Conservation (phyloP, 495 filamentous ascomycete species). For the Xanthoparmelia taractica region DNA sequence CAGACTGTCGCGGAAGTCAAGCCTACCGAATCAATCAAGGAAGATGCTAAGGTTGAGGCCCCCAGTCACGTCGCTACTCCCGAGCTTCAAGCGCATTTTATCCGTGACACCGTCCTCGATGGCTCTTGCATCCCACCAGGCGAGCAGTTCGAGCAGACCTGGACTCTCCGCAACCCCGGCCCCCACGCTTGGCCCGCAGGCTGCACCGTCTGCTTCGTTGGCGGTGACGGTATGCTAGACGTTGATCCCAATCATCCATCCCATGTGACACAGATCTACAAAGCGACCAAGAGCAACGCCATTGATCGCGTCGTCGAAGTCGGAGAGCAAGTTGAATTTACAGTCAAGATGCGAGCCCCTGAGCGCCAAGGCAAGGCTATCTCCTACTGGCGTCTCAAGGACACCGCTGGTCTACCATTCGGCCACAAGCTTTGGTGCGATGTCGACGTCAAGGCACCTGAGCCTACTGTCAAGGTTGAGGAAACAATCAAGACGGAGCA, state of each 20-base stretch:
- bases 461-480: constrained; percentile 27
- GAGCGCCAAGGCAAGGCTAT: constrained; percentile 64
- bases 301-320: constrained; percentile 58
- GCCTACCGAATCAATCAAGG: constrained; percentile 43
- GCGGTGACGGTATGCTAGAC: constrained; percentile 92
- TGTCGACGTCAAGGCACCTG: constrained; percentile 52
- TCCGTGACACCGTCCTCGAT: constrained; percentile 71
- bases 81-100: constrained; percentile 62
- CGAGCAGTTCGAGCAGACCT: constrained; percentile 76
- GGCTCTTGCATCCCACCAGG: constrained; percentile 62
- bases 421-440: constrained; percentile 95
- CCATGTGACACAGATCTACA: constrained; percentile 60
- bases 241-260: constrained; percentile 70
- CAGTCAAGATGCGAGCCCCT: constrained; percentile 75
- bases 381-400: constrained; percentile 93
- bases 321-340: constrained; percentile 71
- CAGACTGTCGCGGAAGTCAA: constrained; percentile 68
- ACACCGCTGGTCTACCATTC: constrained; percentile 71
- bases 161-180: constrained; percentile 84
- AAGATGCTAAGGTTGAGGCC: constrained; percentile 31
- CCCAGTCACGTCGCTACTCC: constrained; percentile 9
- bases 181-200: constrained; percentile 74
- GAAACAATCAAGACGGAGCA: constrained; percentile 23
- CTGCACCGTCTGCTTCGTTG: constrained; percentile 82
- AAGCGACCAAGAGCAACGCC: constrained; percentile 72